Conservation (phyloP, 176 grass and related monocot genomes). For the Ensete ventricosum region DNA sequence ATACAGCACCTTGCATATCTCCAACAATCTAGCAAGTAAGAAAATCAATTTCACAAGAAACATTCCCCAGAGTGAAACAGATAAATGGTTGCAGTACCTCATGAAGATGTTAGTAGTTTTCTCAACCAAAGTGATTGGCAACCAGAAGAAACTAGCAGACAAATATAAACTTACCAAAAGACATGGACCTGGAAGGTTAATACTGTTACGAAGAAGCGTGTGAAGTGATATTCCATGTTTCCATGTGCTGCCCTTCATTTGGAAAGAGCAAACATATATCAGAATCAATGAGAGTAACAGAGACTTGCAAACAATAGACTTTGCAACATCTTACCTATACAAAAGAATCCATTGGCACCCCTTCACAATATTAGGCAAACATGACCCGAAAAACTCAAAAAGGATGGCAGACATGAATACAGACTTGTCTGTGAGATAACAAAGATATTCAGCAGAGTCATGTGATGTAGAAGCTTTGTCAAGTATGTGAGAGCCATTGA, state of each 20-base stretch:
- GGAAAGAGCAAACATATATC: constrained; percentile 37
- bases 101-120: too few species aligned
- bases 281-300: background rate
- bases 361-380: constrained; percentile 74
- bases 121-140: background rate
- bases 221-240: constrained; percentile 90
- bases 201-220: constrained; percentile 69
- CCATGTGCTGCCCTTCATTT: constrained; percentile 85
- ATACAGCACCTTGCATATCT: constrained; percentile 67
- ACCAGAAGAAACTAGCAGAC: background rate
- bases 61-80: background rate
- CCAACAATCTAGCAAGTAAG: constrained; percentile 53
- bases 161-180: constrained; percentile 47
- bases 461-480: constrained; percentile 37
- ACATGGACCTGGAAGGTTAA: constrained; percentile 53
- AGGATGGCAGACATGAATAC: constrained; percentile 53
- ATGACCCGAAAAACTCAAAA: constrained; percentile 71
- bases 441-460: constrained; percentile 20
- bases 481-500: constrained; percentile 21
- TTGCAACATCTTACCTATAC: constrained; percentile 53
- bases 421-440: constrained; percentile 63
- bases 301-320: constrained; percentile 9
- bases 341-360: constrained; percentile 83
- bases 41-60: background rate
- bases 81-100: background rate